Percentiles rank a stretch among this genome's conserved stretches.
phyloP scores from a whole-genome alignment of 2,329 filamentous ascomycete species.

The Hypoxylon sp. region DNA sequence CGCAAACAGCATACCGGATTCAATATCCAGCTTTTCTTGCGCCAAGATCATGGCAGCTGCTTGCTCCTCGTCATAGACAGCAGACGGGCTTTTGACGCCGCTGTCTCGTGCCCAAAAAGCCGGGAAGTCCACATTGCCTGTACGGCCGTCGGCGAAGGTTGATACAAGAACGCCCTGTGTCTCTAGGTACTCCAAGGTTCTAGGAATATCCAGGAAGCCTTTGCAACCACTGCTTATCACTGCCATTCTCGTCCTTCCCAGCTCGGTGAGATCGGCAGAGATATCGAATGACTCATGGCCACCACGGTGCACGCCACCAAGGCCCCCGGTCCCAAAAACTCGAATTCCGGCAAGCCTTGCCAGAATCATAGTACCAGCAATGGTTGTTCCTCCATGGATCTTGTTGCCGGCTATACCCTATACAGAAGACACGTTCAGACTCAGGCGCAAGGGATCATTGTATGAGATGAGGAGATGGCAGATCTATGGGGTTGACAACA shows the following conservation, averaged over 20 bases:
- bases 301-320: constrained; percentile 93
- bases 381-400: constrained; percentile 90
- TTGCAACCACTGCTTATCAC: constrained; percentile 94
- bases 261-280: constrained; percentile 93
- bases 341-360: constrained; percentile 88
- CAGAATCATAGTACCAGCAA: constrained; percentile 92
- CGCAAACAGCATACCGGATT: constrained; percentile 86
- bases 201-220: constrained; percentile 91
- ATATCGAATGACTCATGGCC: constrained; percentile 90
- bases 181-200: constrained; percentile 83
- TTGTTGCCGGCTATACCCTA: constrained; percentile 74
- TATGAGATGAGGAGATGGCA: constrained; percentile 7
- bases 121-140: constrained; percentile 82
- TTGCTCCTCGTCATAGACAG: constrained; percentile 79
- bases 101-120: constrained; percentile 94
- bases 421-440: constrained; percentile 28
- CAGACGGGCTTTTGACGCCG: constrained; percentile 80
- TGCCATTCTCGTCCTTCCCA: constrained; percentile 88
- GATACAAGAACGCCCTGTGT: constrained; percentile 82
- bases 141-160: constrained; percentile 87
- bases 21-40: constrained; percentile 76
- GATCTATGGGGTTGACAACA: constrained; percentile 46
- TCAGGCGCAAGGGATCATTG: constrained; percentile 9
- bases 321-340: constrained; percentile 92
- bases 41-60: constrained; percentile 91